These are phyloP conservation scores for Entamoeba histolytica DNA, from an alignment of 208 protist genomes.

Conservation along the genomic window DNA sequence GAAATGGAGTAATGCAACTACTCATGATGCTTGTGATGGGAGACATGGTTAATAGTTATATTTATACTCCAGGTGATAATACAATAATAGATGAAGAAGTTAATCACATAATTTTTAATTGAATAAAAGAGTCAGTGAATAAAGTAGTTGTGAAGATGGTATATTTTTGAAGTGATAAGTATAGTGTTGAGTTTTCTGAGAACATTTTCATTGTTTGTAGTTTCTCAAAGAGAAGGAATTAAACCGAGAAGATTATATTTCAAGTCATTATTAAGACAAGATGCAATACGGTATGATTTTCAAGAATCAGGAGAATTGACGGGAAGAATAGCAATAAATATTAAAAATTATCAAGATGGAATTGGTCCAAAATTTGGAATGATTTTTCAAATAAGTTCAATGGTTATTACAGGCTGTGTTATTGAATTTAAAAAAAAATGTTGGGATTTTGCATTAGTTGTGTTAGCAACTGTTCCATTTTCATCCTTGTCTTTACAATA, in stretches of 20 bases:
- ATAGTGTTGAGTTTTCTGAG: not conserved
- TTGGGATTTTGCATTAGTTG: too few species aligned
- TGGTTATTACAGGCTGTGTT: too few species aligned
- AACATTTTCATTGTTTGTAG: not conserved
- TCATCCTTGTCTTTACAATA: not conserved
- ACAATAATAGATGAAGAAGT: too few species aligned
- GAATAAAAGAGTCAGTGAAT: not conserved
- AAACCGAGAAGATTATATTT: not conserved
- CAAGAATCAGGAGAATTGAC: not conserved
- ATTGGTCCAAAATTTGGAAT: too few species aligned
- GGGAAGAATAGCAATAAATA: not conserved
- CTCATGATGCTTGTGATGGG: too few species aligned
- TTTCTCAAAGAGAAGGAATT: not conserved
- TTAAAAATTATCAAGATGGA: too few species aligned
- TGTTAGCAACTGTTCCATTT: too few species aligned
- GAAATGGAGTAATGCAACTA: too few species aligned
- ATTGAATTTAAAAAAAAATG: too few species aligned
- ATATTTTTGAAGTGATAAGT: not conserved
- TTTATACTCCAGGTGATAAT: too few species aligned
- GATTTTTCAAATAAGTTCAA: too few species aligned
- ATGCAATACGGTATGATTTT: not conserved
- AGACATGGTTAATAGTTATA: too few species aligned
- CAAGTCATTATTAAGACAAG: not conserved
- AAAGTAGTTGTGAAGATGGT: not conserved
- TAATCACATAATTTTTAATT: not conserved